Conservation (phyloP, 352 stramenopile species). For the Phytophthora megakarya region DNA sequence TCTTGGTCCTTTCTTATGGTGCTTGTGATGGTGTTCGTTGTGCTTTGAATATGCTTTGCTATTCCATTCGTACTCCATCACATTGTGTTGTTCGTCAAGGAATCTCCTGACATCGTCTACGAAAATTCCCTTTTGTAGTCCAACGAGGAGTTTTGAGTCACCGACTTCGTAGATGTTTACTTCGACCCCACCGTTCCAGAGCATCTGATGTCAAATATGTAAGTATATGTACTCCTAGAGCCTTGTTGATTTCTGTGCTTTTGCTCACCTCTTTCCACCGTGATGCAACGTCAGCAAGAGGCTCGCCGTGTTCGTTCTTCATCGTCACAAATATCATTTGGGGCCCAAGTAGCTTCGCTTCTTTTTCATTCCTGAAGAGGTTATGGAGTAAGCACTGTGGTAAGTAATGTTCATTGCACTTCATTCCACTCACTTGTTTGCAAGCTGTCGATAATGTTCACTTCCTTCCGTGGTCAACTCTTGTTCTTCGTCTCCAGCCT, state of each 20-base stretch:
- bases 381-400: constrained; percentile 5
- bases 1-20: constrained; percentile 22
- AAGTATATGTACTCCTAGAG: constrained; percentile 7
- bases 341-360: constrained; percentile 60
- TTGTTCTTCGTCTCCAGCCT: constrained; percentile 46
- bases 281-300: constrained; percentile 49
- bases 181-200: constrained; percentile 75
- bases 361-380: constrained; percentile 33
- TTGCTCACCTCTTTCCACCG: constrained; percentile 73
- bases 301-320: constrained; percentile 22
- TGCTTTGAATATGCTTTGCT: constrained; percentile 39
- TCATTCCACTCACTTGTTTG: constrained; percentile 45
- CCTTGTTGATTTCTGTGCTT: background rate
- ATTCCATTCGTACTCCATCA: constrained; percentile 74
- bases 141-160: constrained; percentile 56
- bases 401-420: too few species aligned
- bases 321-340: constrained; percentile 87
- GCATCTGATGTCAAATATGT: constrained; percentile 45
- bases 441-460: constrained; percentile 55
- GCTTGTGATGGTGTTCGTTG: constrained; percentile 21
- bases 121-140: constrained; percentile 66
- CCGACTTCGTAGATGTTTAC: constrained; percentile 76
- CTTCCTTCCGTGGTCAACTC: constrained; percentile 57
- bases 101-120: constrained; percentile 54
- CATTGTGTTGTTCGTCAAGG: constrained; percentile 52